A percentile compares a stretch with the other conserved stretches of the same genome.
Evolutionary conservation across 805 yeast genomes (phyloP).

Genomic region (Suhomyces pyralidae): DNA sequence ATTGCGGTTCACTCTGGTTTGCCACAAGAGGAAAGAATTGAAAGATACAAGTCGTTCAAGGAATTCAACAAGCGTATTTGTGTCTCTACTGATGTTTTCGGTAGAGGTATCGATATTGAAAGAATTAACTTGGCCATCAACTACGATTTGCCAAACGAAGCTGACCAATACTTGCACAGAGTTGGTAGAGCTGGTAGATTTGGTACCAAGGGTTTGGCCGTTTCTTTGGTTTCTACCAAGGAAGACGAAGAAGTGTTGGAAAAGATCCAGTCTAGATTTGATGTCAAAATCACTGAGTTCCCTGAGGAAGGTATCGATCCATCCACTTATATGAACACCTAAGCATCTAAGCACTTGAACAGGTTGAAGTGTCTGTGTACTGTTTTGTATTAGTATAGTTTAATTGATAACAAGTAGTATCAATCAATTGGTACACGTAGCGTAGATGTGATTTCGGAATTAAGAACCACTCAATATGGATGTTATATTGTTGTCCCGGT

Average conservation of each 20-base stretch:
- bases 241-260: constrained; percentile 87
- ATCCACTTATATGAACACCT: constrained; percentile 89
- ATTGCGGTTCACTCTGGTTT: constrained; percentile 94
- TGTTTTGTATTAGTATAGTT: not conserved
- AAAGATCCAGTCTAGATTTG: constrained; percentile 95
- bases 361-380: constrained; percentile 5
- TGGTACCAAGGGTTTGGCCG: constrained; percentile 97
- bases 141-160: constrained; percentile 93
- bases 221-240: constrained; percentile 80
- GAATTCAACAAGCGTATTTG: constrained; percentile 98
- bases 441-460: constrained; percentile 42
- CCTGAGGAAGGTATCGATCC: constrained; percentile 99
- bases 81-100: constrained; percentile 97
- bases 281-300: constrained; percentile 90
- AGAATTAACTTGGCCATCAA: constrained; percentile 97
- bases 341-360: constrained; percentile 38
- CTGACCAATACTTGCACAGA: constrained; percentile 97
- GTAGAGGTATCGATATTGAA: constrained; percentile 99
- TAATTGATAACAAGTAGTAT: constrained; percentile 13
- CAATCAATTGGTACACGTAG: constrained; percentile 31
- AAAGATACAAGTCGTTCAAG: constrained; percentile 91
- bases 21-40: constrained; percentile 97
- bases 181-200: constrained; percentile 99
- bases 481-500: constrained; percentile 18
- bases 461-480: constrained; percentile 59